Evolutionary conservation across 106 monocot species (phyloP).

Genomic region (Dioscorea alata): DNA sequence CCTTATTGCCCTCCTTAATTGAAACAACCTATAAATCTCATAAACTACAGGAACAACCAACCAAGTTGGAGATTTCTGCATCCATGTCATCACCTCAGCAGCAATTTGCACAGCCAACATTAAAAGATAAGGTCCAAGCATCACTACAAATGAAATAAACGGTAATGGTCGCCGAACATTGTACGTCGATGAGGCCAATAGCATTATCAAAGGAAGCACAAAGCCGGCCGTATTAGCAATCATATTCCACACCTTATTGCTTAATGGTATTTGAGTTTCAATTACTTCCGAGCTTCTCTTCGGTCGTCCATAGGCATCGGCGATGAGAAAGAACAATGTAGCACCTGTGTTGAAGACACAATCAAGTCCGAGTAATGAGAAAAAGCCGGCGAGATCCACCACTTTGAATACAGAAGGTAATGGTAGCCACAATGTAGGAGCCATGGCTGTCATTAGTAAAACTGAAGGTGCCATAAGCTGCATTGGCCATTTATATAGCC

Average conservation of each 20-base stretch:
- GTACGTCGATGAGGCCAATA: constrained; percentile 43
- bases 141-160: constrained; percentile 53
- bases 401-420: constrained; percentile 75
- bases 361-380: constrained; percentile 82
- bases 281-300: constrained; percentile 2
- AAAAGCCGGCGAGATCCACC: constrained; percentile 64
- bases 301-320: constrained; percentile 68
- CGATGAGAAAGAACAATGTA: constrained; percentile 85
- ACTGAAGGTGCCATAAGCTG: constrained; percentile 84
- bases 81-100: constrained; percentile 83
- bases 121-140: constrained; percentile 76
- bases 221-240: constrained; percentile 58
- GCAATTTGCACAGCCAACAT: constrained; percentile 64
- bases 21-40: constrained; percentile 73
- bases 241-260: constrained; percentile 76
- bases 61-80: constrained; percentile 94
- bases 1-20: constrained; percentile 75
- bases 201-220: constrained; percentile 38
- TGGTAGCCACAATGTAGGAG: constrained; percentile 82
- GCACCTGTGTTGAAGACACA: constrained; percentile 94
- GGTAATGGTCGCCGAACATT: constrained; percentile 36
- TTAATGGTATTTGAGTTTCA: constrained; percentile 32
- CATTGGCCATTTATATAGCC: constrained; percentile 67
- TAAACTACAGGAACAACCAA: constrained; percentile 76
- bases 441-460: constrained; percentile 74